Evolutionary conservation across 139 green algal species (phyloP), one percentile per base, ranked within the genome.

Genomic region (Chlorella sorokiniana): DNA sequence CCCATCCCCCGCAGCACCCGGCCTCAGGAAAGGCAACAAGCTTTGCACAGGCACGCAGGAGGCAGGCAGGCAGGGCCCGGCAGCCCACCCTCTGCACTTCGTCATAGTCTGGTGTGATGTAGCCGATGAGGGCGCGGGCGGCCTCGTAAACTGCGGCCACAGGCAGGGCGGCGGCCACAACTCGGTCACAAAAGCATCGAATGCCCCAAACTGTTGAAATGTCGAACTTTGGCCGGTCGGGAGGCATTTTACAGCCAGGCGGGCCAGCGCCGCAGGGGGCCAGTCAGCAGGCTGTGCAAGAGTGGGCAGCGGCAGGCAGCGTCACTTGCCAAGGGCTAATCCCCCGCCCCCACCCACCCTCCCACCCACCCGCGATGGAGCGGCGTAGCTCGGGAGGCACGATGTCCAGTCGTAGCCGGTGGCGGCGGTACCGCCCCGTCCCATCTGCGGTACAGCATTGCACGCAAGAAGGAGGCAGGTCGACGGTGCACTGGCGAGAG

Each of bases 141-240:
- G 93, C 94, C 88, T 98, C 92, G 85, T 98, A 98, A 52, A 95
- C 87, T 2, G 93, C 88, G n/a, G n/a, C n/a, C n/a, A n/a, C n/a
- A n/a, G n/a, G n/a, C n/a, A n/a, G n/a, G n/a, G n/a, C n/a, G n/a
- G n/a, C n/a, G n/a, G n/a, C n/a, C n/a, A n/a, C n/a, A n/a, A n/a
- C n/a, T n/a, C n/a, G n/a, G n/a, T n/a, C n/a, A n/a, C n/a, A n/a
- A n/a, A n/a, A n/a, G n/a, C n/a, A n/a, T n/a, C n/a, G n/a, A n/a
- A n/a, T n/a, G n/a, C n/a, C n/a, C n/a, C n/a, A n/a, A n/a, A n/a
- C n/a, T n/a, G n/a, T n/a, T n/a, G n/a, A n/a, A n/a, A n/a, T n/a
- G n/a, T n/a, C n/a, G n/a, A n/a, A n/a, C n/a, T n/a, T n/a, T n/a
- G n/a, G n/a, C n/a, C n/a, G n/a, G n/a, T n/a, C n/a, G n/a, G n/a